These are phyloP conservation scores for Graphilbum fragrans DNA, from an alignment of 2,329 filamentous ascomycete species.

Conservation along the genomic window DNA sequence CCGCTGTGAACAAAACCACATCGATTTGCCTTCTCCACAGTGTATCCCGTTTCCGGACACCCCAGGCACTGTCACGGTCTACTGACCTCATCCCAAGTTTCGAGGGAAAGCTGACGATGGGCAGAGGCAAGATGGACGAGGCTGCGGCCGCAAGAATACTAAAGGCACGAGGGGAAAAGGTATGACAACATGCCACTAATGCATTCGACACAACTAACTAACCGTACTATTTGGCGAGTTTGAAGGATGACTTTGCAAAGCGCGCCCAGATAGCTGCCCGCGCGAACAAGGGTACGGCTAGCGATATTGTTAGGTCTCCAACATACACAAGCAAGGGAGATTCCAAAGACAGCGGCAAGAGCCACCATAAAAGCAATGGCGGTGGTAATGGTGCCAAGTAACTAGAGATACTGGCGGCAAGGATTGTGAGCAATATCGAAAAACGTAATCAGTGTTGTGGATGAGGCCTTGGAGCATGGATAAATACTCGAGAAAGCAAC, in stretches of 20 bases:
- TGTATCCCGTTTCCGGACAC: too few species aligned
- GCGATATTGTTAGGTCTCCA: slow-evolving; percentile 10
- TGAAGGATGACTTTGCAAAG: slow-evolving; percentile 22
- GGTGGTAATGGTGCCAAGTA: neutral
- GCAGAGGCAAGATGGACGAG: slow-evolving; percentile 28
- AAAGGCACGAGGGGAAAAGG: slow-evolving; percentile 26
- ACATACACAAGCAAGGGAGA: neutral
- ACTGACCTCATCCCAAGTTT: too few species aligned
- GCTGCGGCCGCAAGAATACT: slow-evolving; percentile 27
- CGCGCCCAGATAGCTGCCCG: slow-evolving; percentile 22
- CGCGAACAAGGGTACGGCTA: slow-evolving; percentile 17
- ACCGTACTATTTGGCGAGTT: too few species aligned
- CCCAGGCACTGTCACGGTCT: too few species aligned
- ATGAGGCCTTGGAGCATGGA: too few species aligned
- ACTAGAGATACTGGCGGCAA: too few species aligned
- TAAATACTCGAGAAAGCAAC: too few species aligned
- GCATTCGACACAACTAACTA: neutral
- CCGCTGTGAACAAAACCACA: too few species aligned
- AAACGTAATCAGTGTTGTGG: too few species aligned
- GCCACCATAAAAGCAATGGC: neutral
- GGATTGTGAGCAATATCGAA: too few species aligned
- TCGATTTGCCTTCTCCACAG: too few species aligned
- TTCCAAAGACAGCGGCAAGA: neutral
- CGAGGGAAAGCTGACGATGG: slow-evolving; percentile 16
- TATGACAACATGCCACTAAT: slow-evolving; percentile 7